Percentiles rank a stretch among this genome's conserved stretches.
These are phyloP conservation scores for Orbilia oligospora DNA, from an alignment of 2,329 filamentous ascomycete genomes.

Conservation along the genomic window DNA sequence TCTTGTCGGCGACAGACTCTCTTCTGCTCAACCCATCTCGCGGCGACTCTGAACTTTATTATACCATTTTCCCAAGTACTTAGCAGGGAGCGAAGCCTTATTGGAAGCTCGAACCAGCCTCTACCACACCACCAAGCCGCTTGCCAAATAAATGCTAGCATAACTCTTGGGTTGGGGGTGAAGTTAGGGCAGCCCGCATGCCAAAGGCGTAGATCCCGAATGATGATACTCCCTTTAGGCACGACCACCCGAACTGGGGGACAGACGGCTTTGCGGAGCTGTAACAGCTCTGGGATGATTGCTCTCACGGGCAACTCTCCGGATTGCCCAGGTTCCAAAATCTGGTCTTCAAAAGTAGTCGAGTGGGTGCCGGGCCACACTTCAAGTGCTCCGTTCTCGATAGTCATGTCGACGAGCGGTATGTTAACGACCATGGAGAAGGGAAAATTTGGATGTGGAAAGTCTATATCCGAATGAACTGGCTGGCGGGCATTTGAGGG, in stretches of 20 bases:
- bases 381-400: slow-evolving; percentile 69
- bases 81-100: neutral
- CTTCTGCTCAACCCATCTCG: slow-evolving; percentile 17
- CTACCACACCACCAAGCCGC: slow-evolving; percentile 31
- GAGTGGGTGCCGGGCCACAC: slow-evolving; percentile 69
- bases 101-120: slow-evolving; percentile 16
- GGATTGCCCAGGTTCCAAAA: slow-evolving; percentile 45
- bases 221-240: slow-evolving; percentile 72
- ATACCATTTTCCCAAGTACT: slow-evolving; percentile 27
- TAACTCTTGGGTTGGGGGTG: slow-evolving; percentile 71
- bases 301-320: slow-evolving; percentile 71
- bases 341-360: slow-evolving; percentile 28
- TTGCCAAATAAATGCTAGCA: slow-evolving; percentile 69
- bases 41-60: slow-evolving; percentile 1
- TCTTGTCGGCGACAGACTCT: neutral
- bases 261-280: slow-evolving; percentile 66
- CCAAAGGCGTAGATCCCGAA: slow-evolving; percentile 76
- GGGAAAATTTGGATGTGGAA: slow-evolving; percentile 69
- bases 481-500: slow-evolving; percentile 64
- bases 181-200: slow-evolving; percentile 76
- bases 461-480: slow-evolving; percentile 66
- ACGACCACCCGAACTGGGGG: slow-evolving; percentile 71
- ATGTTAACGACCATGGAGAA: slow-evolving; percentile 69
- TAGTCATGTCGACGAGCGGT: slow-evolving; percentile 68
- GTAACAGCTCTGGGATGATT: slow-evolving; percentile 69